Evolutionary conservation across 1,139 yeast genomes (phyloP).

Genomic region (Kodamaea plutei): DNA sequence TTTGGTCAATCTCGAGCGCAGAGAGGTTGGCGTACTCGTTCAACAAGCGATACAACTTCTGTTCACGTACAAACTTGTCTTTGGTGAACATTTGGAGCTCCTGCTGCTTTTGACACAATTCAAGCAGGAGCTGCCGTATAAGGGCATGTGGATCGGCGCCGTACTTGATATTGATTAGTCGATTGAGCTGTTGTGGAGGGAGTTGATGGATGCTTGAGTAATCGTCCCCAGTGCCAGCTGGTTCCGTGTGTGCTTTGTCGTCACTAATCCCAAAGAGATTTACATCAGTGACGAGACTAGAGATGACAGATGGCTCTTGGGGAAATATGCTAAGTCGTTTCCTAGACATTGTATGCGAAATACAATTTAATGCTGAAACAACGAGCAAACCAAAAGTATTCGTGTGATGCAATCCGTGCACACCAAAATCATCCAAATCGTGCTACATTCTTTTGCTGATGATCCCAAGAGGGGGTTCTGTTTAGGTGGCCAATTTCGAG

Average conservation of each 20-base stretch:
- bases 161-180: slow-evolving; percentile 27
- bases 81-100: slow-evolving; percentile 41
- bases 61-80: slow-evolving; percentile 41
- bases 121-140: slow-evolving; percentile 46
- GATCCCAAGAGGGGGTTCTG: no score
- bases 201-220: slow-evolving; percentile 14
- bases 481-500: no score
- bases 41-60: slow-evolving; percentile 37
- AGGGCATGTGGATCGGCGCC: slow-evolving; percentile 38
- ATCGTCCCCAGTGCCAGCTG: slow-evolving; percentile 2
- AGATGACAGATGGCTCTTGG: slow-evolving; percentile 4
- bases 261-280: slow-evolving; percentile 6
- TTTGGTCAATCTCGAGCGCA: slow-evolving; percentile 39
- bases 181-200: slow-evolving; percentile 24
- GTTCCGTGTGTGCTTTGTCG: slow-evolving; percentile 1
- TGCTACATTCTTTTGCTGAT: no score
- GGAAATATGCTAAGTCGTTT: slow-evolving; percentile 8
- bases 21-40: slow-evolving; percentile 43
- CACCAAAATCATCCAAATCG: no score
- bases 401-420: no score
- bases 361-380: no score
- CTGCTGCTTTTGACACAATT: slow-evolving; percentile 46
- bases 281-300: slow-evolving; percentile 3
- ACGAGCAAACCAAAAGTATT: no score
- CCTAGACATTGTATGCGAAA: no score